Base-by-base conservation (phyloP, 1,284 basidiomycete genomes). In the Naganishia liquefaciens region DNA sequence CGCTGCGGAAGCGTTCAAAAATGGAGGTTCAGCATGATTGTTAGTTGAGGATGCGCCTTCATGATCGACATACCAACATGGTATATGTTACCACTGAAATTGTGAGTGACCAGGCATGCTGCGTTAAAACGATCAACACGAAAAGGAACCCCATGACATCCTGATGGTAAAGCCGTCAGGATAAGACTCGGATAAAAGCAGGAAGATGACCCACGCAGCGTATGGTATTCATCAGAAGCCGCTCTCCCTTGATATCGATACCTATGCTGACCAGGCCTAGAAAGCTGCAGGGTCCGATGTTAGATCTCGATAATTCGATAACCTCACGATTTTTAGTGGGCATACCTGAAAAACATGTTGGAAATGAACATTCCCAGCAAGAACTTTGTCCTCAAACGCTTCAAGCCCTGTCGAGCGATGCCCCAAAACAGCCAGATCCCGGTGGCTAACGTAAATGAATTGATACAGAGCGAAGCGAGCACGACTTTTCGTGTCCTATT, bases 31-130 rank as follows among this genome's bases (percentile, higher is more conserved):
- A 37, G 33, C 9, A 37, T 37, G 10, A 37, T 37, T 13, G 2
- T 37, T 13, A n/a, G n/a, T n/a, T n/a, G n/a, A n/a, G n/a, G 33
- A 37, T 37, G 33, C 33, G 33, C 33, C 49, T 30, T 5, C 27
- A 15, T 9, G n/a, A 6, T 3, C 6, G 13, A 53, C 51, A 21
- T 1, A 53, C 51, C 51, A 53, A n/a, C 51, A 53, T 39, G 13
- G 23, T 0, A 21, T 53, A 53, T 3, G 33, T 53, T 7, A 33
- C 37, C 6, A 33, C 51, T 11, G 51, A 30, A 11, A 30, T 53
- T 19, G 51, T 53, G 2, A 53, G 51, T 19, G 51, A 53, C 51
- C 51, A 53, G 5, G 17, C 51, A 33, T 53, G 51, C n/a, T 53
- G 51, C 28, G 51, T 53, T 17, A 53, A n/a, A 19, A 53, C 51